Evolutionary conservation across 2,329 filamentous ascomycete genomes (phyloP).

Genomic region (Sarocladium oryzae): DNA sequence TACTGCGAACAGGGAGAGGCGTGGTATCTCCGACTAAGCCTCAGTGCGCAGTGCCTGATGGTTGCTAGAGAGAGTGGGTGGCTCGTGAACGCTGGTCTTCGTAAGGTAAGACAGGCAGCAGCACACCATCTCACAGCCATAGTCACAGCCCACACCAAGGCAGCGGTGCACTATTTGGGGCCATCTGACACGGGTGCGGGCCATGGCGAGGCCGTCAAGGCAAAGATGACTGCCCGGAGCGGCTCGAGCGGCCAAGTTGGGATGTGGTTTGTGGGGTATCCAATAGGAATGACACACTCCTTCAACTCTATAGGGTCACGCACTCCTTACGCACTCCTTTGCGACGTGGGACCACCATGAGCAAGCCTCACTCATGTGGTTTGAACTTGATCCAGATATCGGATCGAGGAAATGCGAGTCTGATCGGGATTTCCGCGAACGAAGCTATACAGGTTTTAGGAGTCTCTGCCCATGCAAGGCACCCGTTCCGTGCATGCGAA

Average conservation of each 20-base stretch:
- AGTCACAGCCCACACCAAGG: background rate
- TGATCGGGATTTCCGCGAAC: background rate
- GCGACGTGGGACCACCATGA: background rate
- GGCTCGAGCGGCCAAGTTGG: background rate
- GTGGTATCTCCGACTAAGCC: background rate
- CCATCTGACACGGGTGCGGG: conserved; percentile 8
- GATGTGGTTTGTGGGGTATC: background rate
- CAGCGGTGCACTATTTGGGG: background rate
- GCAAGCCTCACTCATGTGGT: conserved; percentile 6
- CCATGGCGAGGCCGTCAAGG: conserved; percentile 1
- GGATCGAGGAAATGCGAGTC: conserved; percentile 1
- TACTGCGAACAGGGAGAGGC: conserved; percentile 2
- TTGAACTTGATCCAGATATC: conserved; percentile 1
- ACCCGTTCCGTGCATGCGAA: conserved; percentile 6
- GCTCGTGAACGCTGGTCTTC: conserved; percentile 7
- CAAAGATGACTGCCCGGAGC: conserved; percentile 1
- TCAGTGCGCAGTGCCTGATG: background rate
- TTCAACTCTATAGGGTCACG: background rate
- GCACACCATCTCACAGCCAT: background rate
- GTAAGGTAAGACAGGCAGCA: conserved; percentile 8
- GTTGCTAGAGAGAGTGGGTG: background rate
- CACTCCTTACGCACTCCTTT: background rate
- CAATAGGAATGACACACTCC: background rate
- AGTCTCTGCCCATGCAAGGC: background rate
- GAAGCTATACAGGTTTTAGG: background rate